Percentiles rank a stretch among this genome's conserved stretches.
These are phyloP conservation scores for Hura crepitans DNA, from an alignment of 441 rosid genomes.

Conservation along the genomic window DNA sequence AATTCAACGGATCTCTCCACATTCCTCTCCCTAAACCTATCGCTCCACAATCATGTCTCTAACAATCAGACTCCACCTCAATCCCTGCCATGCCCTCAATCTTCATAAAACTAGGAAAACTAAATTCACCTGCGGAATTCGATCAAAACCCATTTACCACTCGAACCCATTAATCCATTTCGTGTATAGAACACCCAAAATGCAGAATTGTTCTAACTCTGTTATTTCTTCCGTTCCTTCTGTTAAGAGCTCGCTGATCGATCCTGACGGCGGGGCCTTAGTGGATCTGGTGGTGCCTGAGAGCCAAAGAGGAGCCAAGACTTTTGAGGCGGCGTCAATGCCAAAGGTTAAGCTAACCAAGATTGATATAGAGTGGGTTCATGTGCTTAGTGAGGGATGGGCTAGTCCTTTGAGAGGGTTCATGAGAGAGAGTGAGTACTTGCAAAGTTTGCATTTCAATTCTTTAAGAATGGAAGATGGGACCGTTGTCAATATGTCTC, in stretches of 20 bases:
- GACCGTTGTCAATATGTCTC: constrained; percentile 71
- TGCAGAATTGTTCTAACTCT: constrained; percentile 26
- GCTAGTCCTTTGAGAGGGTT: constrained; percentile 90
- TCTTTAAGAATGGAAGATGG: constrained; percentile 56
- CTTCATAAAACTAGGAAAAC: constrained; percentile 14
- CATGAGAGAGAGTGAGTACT: constrained; percentile 86
- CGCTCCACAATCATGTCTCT: constrained; percentile 40
- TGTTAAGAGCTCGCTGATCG: constrained; percentile 73
- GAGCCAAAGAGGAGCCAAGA: constrained; percentile 42
- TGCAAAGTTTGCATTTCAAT: constrained; percentile 86
- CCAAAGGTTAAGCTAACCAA: constrained; percentile 57
- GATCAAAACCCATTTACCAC: constrained; percentile 35
- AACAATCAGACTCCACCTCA: constrained; percentile 40
- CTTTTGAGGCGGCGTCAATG: constrained; percentile 56
- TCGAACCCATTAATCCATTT: constrained; percentile 32
- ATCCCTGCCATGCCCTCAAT: constrained; percentile 22
- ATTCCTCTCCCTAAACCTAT: not conserved
- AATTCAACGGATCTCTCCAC: not conserved
- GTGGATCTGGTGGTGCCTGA: constrained; percentile 69
- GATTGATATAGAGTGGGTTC: constrained; percentile 92
- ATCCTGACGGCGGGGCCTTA: constrained; percentile 80
- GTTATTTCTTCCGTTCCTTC: constrained; percentile 22
- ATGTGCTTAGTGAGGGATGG: constrained; percentile 95
- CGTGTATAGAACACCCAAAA: constrained; percentile 24
- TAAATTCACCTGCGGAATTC: constrained; percentile 23